Conservation (phyloP, 345 rosid species). For the Durio zibethinus region DNA sequence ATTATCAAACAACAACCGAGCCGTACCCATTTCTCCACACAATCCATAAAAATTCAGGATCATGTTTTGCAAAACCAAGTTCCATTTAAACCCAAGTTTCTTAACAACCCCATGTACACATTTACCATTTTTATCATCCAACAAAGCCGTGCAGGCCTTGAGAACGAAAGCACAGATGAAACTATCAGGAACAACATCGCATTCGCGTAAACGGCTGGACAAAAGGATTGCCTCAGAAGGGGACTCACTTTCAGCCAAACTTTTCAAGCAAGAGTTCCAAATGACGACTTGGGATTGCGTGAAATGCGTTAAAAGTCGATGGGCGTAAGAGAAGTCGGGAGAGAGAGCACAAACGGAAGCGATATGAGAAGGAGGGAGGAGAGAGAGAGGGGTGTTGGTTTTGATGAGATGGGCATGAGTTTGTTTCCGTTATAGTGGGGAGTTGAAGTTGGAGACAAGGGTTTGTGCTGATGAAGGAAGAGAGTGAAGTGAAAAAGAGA, state of each 20-base stretch:
- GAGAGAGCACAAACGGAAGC: conserved; percentile 30
- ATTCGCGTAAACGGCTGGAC: conserved; percentile 24
- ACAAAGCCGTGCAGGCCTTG: conserved; percentile 25
- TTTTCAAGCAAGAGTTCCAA: conserved; percentile 45
- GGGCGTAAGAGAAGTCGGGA: conserved; percentile 26
- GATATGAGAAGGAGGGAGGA: conserved; percentile 28
- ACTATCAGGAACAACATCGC: conserved; percentile 26
- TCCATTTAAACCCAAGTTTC: conserved; percentile 36
- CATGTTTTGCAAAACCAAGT: conserved; percentile 33
- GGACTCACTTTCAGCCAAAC: conserved; percentile 27
- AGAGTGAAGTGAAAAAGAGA: no score
- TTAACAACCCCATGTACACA: conserved; percentile 30
- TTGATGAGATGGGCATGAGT: conserved; percentile 34
- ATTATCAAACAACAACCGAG: conserved; percentile 38
- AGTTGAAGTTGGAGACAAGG: conserved; percentile 33
- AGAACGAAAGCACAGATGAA: conserved; percentile 39
- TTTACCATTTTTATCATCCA: conserved; percentile 20
- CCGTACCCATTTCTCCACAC: conserved; percentile 29
- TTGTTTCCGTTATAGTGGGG: conserved; percentile 41
- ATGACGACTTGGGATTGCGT: conserved; percentile 11
- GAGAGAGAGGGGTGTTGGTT: conserved; percentile 27
- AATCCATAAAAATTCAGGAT: conserved; percentile 26
- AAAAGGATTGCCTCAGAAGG: conserved; percentile 26
- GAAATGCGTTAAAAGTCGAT: conserved; percentile 13
- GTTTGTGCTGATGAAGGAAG: not conserved